Evolutionary conservation across 257 asterid species (phyloP).

Genomic region (Ehretia macrophylla): DNA sequence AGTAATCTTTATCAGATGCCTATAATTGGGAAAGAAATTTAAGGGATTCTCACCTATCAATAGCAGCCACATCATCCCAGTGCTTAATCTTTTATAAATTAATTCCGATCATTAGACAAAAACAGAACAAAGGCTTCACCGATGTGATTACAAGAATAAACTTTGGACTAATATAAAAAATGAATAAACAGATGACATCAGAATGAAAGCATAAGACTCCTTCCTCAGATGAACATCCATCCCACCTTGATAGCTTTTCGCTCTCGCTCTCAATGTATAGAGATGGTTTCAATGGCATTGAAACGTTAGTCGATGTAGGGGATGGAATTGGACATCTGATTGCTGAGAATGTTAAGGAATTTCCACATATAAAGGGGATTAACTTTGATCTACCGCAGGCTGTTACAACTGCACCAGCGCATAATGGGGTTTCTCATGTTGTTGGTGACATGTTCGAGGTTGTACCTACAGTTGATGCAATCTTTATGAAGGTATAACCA

Average conservation of each 20-base stretch:
- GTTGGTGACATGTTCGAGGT: too few relatives aligned
- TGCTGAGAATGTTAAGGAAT: too few relatives aligned
- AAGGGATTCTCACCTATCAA: constrained; percentile 13
- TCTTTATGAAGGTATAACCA: too few relatives aligned
- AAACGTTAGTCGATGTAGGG: too few relatives aligned
- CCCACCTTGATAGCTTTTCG: constrained; percentile 52
- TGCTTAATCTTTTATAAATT: neutral
- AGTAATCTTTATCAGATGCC: constrained; percentile 16
- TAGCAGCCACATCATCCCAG: neutral
- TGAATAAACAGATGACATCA: neutral
- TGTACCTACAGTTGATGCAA: too few relatives aligned
- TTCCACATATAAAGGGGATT: too few relatives aligned
- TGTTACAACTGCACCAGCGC: too few relatives aligned
- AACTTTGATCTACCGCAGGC: too few relatives aligned
- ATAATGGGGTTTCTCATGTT: too few relatives aligned
- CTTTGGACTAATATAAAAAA: neutral
- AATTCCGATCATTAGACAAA: neutral
- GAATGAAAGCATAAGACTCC: constrained; percentile 11
- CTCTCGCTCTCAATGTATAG: constrained; percentile 57
- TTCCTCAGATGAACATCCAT: constrained; percentile 57
- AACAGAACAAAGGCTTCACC: neutral
- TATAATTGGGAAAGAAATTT: neutral
- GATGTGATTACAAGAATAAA: neutral
- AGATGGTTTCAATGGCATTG: too few relatives aligned
- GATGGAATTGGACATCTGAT: too few relatives aligned